Percentiles rank a stretch among this genome's conserved stretches.
These are phyloP conservation scores for Boechera retrofracta DNA, from an alignment of 345 rosid species.

Conservation along the genomic window DNA sequence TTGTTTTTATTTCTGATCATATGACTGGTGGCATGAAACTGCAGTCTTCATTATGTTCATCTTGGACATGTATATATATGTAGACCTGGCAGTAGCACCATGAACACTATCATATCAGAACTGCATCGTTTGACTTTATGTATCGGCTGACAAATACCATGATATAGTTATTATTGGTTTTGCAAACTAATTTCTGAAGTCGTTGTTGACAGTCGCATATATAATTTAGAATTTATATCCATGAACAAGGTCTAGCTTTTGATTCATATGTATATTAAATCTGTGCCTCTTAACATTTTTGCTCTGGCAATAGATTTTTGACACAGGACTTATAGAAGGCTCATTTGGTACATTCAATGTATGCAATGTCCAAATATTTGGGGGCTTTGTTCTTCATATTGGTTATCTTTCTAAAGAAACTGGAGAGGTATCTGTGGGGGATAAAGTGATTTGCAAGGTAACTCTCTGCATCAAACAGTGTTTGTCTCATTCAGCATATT, in stretches of 20 bases:
- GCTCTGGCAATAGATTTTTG: conserved; percentile 71
- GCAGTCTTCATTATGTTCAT: conserved; percentile 1
- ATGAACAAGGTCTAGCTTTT: conserved; percentile 10
- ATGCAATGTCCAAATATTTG: conserved; percentile 82
- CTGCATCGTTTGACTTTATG: conserved; percentile 1
- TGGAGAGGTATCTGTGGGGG: conserved; percentile 65
- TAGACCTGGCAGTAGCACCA: neutral
- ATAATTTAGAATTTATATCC: conserved; percentile 9
- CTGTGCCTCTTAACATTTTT: conserved; percentile 18
- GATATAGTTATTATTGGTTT: conserved; percentile 2
- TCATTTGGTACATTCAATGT: conserved; percentile 79
- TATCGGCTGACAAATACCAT: conserved; percentile 7
- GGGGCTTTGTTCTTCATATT: conserved; percentile 92
- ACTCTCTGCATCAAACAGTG: conserved; percentile 10
- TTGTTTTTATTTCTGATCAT: conserved; percentile 22
- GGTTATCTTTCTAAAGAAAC: conserved; percentile 59
- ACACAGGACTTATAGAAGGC: conserved; percentile 78
- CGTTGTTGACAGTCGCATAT: neutral
- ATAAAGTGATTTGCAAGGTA: conserved; percentile 86
- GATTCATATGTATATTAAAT: neutral
- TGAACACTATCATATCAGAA: conserved; percentile 17
- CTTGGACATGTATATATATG: conserved; percentile 2
- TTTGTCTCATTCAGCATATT: conserved; percentile 15
- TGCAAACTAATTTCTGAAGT: conserved; percentile 12
- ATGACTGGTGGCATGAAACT: conserved; percentile 11